Evolutionary conservation across 352 stramenopile genomes (phyloP).

Genomic region (Phytophthora boehmeriae): DNA sequence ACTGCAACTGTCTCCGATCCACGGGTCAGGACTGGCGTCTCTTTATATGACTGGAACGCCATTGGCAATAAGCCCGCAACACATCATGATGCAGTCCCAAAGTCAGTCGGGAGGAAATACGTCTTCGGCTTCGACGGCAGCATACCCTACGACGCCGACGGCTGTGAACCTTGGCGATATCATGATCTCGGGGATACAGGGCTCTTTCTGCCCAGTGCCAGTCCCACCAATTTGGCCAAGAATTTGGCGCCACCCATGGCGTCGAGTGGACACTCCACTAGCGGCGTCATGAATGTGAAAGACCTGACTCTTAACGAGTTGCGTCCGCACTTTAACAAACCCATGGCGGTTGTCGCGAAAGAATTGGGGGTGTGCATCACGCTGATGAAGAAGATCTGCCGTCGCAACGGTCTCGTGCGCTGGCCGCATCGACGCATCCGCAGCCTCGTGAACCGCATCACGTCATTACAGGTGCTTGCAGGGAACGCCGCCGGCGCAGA

Average conservation of each 20-base stretch:
- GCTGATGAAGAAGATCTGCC: slow-evolving; percentile 90
- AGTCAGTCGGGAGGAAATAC: slow-evolving; percentile 21
- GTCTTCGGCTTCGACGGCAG: slow-evolving; percentile 5
- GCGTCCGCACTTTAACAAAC: slow-evolving; percentile 85
- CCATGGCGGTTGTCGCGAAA: slow-evolving; percentile 82
- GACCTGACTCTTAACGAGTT: slow-evolving; percentile 84
- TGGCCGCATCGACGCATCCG: slow-evolving; percentile 86
- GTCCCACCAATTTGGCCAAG: slow-evolving; percentile 45
- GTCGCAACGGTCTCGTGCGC: slow-evolving; percentile 76
- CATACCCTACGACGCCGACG: slow-evolving; percentile 31
- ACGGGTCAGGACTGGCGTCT: slow-evolving; percentile 28
- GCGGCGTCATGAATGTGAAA: slow-evolving; percentile 71
- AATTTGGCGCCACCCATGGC: slow-evolving; percentile 50
- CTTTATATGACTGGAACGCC: slow-evolving; percentile 41
- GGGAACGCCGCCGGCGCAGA: slow-evolving; percentile 55
- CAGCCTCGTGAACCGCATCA: slow-evolving; percentile 84
- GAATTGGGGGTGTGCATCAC: slow-evolving; percentile 87
- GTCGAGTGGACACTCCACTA: slow-evolving; percentile 16
- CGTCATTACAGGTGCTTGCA: slow-evolving; percentile 71
- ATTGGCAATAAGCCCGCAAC: slow-evolving; percentile 36
- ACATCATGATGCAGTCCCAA: slow-evolving; percentile 36
- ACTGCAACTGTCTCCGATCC: slow-evolving; percentile 34
- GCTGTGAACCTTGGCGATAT: slow-evolving; percentile 47
- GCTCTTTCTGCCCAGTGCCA: slow-evolving; percentile 45
- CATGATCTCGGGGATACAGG: slow-evolving; percentile 49